Conservation (phyloP, 768 basidiomycete species). For the Suillus subluteus region DNA sequence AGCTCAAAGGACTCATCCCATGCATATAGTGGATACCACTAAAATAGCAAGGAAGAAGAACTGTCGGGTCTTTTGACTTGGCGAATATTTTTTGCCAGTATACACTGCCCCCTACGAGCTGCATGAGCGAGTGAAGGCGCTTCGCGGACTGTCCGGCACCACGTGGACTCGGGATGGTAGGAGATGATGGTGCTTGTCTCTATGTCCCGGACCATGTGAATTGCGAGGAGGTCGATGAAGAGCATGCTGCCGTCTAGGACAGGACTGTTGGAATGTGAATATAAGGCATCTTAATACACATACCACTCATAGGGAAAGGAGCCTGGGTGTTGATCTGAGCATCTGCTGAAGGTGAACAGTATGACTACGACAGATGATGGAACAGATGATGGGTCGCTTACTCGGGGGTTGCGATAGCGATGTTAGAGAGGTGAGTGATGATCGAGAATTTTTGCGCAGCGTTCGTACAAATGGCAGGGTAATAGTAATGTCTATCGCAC, state of each 20-base stretch:
- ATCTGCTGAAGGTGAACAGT: too few species aligned
- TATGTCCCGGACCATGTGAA: constrained; percentile 50
- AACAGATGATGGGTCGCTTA: neutral
- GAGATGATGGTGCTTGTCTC: constrained; percentile 30
- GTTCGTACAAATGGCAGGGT: constrained; percentile 55
- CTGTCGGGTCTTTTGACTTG: constrained; percentile 48
- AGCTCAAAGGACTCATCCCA: constrained; percentile 64
- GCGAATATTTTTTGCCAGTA: constrained; percentile 33
- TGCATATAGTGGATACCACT: constrained; percentile 62
- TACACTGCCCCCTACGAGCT: constrained; percentile 35
- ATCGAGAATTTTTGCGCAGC: constrained; percentile 30
- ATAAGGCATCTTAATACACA: constrained; percentile 15
- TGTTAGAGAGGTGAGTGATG: neutral
- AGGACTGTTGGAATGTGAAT: constrained; percentile 4
- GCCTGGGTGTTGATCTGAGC: constrained; percentile 54
- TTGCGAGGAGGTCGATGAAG: constrained; percentile 50
- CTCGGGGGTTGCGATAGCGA: neutral
- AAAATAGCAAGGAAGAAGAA: constrained; percentile 55
- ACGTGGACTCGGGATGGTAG: constrained; percentile 30
- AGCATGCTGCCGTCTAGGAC: constrained; percentile 25
- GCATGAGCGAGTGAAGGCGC: constrained; percentile 31
- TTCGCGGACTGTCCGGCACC: constrained; percentile 22
- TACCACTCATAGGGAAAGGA: constrained; percentile 44
- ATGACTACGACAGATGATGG: constrained; percentile 14
- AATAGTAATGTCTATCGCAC: constrained; percentile 54